phyloP scores from a whole-genome alignment of 257 asterid species.

The Lycium barbarum region DNA sequence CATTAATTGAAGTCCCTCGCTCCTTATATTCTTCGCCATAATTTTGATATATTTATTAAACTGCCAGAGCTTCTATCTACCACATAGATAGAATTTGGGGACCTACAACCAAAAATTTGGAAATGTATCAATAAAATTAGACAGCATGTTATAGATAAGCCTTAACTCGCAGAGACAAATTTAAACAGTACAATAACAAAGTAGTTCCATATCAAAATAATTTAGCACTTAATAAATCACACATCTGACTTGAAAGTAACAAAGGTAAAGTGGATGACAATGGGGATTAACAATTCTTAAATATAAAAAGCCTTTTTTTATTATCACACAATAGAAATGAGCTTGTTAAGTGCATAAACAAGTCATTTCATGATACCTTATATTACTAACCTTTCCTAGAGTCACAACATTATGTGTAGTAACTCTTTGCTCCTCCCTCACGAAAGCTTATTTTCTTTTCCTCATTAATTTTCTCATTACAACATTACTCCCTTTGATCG shows the following conservation, averaged over 20 bases:
- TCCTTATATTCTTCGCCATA: conserved; percentile 74
- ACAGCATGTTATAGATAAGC: background rate
- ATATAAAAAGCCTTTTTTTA: background rate
- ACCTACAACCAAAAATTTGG: conserved; percentile 49
- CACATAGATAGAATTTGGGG: conserved; percentile 70
- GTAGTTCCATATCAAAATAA: background rate
- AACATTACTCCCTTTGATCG: too few species aligned
- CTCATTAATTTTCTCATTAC: too few species aligned
- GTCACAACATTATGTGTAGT: too few species aligned
- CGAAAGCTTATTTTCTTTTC: too few species aligned
- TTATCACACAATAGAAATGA: too few species aligned
- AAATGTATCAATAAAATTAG: too few species aligned
- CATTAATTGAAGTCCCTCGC: conserved; percentile 52
- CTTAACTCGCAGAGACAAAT: background rate
- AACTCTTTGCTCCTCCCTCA: too few species aligned
- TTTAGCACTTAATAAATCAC: background rate
- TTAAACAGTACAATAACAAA: background rate
- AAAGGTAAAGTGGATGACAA: too few species aligned
- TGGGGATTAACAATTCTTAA: background rate
- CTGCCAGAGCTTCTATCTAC: conserved; percentile 53
- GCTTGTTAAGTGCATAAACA: too few species aligned
- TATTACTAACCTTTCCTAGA: too few species aligned
- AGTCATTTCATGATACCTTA: too few species aligned
- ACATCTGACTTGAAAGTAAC: background rate
- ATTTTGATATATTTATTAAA: conserved; percentile 57